A percentile compares a stretch with the other conserved stretches of the same genome.
Conservation (phyloP, 306 rosid genomes). For the Sicyos baderoa region DNA sequence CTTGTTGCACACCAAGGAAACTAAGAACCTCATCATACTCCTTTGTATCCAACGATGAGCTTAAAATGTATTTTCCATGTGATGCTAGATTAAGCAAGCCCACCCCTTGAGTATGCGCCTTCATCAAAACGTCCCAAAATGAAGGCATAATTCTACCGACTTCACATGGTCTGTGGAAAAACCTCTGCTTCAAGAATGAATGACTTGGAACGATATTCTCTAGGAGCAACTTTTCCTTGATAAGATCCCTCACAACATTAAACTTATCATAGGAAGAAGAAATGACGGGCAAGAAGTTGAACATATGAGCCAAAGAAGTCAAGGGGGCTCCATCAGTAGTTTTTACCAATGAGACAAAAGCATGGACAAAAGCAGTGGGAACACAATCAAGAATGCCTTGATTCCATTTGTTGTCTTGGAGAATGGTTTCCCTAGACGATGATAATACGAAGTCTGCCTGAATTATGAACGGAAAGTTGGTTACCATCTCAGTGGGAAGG, state of each 20-base stretch:
- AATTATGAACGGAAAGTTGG: constrained; percentile 61
- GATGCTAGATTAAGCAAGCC: constrained; percentile 41
- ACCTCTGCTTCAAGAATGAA: constrained; percentile 40
- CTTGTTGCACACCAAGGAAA: constrained; percentile 44
- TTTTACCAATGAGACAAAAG: constrained; percentile 43
- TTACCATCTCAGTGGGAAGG: constrained; percentile 73
- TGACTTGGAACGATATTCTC: constrained; percentile 52
- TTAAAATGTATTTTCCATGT: constrained; percentile 42
- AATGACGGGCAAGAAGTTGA: constrained; percentile 45
- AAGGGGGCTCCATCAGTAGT: constrained; percentile 30
- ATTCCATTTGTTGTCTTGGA: constrained; percentile 61
- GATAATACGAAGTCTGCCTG: constrained; percentile 70
- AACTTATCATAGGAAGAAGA: constrained; percentile 31
- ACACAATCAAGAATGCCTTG: constrained; percentile 61
- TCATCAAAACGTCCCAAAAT: constrained; percentile 43
- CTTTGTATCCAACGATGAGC: constrained; percentile 38
- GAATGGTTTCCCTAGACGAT: constrained; percentile 67
- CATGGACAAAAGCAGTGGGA: constrained; percentile 51
- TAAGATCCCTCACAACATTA: constrained; percentile 43
- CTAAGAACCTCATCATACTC: constrained; percentile 34
- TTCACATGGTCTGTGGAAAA: constrained; percentile 51
- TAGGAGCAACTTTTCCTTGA: constrained; percentile 34
- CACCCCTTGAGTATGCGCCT: constrained; percentile 32
- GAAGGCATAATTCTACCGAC: constrained; percentile 52
- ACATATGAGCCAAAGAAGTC: constrained; percentile 34